These are phyloP conservation scores for Claviceps humidiphila DNA, from an alignment of 2,329 filamentous ascomycete species.

Conservation along the genomic window DNA sequence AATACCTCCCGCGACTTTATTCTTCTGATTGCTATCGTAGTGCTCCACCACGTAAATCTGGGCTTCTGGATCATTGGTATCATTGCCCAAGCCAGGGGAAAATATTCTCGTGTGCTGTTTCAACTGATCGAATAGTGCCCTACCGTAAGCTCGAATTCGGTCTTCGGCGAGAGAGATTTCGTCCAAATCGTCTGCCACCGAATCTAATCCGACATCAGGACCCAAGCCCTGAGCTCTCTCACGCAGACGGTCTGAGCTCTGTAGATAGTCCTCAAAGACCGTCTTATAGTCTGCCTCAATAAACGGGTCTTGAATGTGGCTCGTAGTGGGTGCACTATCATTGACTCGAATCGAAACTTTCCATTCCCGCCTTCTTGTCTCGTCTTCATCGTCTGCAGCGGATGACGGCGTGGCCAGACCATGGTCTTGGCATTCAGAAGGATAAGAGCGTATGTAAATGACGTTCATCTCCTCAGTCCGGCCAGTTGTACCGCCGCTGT, in stretches of 20 bases:
- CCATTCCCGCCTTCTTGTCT: conserved; percentile 11
- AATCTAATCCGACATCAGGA: conserved; percentile 1
- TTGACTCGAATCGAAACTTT: conserved; percentile 12
- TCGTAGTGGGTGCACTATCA: conserved; percentile 4
- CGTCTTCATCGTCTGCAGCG: conserved; percentile 1
- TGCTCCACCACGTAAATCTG: conserved; percentile 16
- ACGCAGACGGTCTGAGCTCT: conserved; percentile 11
- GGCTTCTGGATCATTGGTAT: conserved; percentile 6
- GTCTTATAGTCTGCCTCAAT: conserved; percentile 12
- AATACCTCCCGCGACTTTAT: conserved; percentile 7
- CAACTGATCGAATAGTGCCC: conserved; percentile 11
- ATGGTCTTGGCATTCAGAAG: conserved; percentile 5
- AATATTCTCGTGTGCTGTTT: conserved; percentile 7
- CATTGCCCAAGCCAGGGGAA: not conserved
- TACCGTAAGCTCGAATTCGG: conserved; percentile 11
- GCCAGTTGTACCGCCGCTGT: not conserved
- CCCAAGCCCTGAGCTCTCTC: conserved; percentile 10
- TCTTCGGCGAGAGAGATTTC: conserved; percentile 9
- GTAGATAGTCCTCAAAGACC: conserved; percentile 16
- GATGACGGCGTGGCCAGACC: not conserved
- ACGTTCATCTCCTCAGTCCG: conserved; percentile 10
- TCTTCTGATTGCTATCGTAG: conserved; percentile 8
- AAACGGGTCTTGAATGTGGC: conserved; percentile 14
- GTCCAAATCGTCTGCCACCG: conserved; percentile 1
- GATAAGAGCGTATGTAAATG: conserved; percentile 10